A percentile compares a stretch with the other conserved stretches of the same genome.
Conservation (phyloP, 352 stramenopile species). For the Globisporangium irregulare region DNA sequence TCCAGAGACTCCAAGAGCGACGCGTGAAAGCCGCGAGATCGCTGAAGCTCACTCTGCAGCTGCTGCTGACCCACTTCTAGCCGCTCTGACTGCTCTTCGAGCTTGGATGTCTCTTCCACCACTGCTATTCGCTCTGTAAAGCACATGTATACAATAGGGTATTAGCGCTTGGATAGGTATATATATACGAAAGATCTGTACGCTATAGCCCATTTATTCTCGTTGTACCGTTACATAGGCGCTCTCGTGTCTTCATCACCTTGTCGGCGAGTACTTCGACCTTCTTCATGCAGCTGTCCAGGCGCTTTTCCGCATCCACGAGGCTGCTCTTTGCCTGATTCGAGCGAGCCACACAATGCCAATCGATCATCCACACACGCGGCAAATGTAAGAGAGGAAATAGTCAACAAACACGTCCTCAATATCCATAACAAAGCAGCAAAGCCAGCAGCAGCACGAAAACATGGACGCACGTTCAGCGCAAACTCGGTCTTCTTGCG, state of each 20-base stretch:
- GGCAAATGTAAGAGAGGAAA: neutral
- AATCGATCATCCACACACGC: neutral
- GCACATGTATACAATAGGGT: neutral
- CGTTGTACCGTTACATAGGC: conserved; percentile 52
- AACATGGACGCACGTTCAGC: conserved; percentile 39
- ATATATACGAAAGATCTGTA: neutral
- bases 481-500: conserved; percentile 75
- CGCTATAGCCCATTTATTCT: neutral
- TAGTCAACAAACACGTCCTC: neutral
- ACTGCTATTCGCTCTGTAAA: conserved; percentile 47
- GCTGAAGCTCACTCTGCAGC: conserved; percentile 31
- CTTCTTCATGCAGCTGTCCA: conserved; percentile 50
- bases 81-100: conserved; percentile 44
- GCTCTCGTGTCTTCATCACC: conserved; percentile 71
- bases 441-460: neutral
- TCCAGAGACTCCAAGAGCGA: conserved; percentile 64
- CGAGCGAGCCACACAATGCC: neutral
- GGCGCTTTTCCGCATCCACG: conserved; percentile 45
- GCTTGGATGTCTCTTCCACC: conserved; percentile 45
- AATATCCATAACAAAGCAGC: neutral
- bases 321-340: conserved; percentile 45
- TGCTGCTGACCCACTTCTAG: conserved; percentile 44
- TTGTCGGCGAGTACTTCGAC: conserved; percentile 53
- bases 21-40: conserved; percentile 33
- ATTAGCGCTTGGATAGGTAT: neutral